phyloP scores from a whole-genome alignment of 2,329 filamentous ascomycete genomes.

The Pseudofabraea citricarpa region DNA sequence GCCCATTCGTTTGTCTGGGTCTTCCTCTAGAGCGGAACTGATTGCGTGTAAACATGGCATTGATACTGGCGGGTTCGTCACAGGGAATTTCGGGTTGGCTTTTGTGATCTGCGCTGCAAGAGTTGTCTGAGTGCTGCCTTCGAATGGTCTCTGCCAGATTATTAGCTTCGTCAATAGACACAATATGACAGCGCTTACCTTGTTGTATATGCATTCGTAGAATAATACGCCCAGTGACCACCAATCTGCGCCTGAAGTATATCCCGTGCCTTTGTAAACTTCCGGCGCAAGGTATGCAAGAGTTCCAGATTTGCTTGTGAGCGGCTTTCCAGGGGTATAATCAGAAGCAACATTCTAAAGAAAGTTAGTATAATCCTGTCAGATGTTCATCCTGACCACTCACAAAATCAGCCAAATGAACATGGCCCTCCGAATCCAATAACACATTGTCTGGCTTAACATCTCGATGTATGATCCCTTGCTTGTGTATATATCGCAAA shows the following conservation, averaged over 20 bases:
- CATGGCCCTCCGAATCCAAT: constrained; percentile 83
- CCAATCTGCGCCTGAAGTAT: constrained; percentile 90
- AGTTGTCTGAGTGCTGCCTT: constrained; percentile 78
- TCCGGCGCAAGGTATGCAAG: constrained; percentile 94
- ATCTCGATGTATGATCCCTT: constrained; percentile 86
- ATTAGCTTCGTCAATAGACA: constrained; percentile 3
- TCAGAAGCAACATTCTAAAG: constrained; percentile 91
- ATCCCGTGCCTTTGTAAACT: constrained; percentile 87
- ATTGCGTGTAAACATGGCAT: constrained; percentile 87
- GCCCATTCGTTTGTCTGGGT: constrained; percentile 79
- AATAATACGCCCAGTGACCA: constrained; percentile 98
- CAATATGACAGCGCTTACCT: constrained; percentile 50
- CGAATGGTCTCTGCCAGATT: constrained; percentile 72
- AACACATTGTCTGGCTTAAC: constrained; percentile 91
- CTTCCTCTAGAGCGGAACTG: constrained; percentile 73
- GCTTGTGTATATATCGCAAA: constrained; percentile 76
- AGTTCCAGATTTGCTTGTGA: constrained; percentile 96
- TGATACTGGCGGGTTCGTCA: constrained; percentile 86
- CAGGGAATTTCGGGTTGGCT: constrained; percentile 80
- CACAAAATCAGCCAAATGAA: constrained; percentile 97
- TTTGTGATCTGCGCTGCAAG: constrained; percentile 77
- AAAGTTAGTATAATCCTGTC: constrained; percentile 28
- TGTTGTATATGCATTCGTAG: constrained; percentile 99
- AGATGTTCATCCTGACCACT: constrained; percentile 29
- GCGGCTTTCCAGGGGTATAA: constrained; percentile 71